These are phyloP conservation scores for Entomophthora muscae DNA, from an alignment of 371 early-diverging fungal species.

Conservation along the genomic window DNA sequence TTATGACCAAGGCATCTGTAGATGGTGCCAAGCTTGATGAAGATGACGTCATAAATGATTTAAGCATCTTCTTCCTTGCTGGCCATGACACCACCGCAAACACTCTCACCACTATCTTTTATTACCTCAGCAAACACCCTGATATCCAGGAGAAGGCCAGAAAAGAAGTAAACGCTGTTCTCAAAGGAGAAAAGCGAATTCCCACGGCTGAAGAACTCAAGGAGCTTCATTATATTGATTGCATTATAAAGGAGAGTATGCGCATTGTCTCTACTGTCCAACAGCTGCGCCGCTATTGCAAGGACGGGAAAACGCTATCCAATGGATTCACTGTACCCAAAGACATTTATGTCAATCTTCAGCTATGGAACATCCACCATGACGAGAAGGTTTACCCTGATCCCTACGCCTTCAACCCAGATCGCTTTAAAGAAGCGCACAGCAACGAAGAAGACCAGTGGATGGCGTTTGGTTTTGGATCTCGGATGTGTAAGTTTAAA, in stretches of 20 bases:
- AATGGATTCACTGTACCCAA: neutral
- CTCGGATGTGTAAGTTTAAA: conserved; percentile 7
- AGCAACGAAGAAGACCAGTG: neutral
- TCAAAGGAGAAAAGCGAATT: neutral
- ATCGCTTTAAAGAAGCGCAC: neutral
- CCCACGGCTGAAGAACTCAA: neutral
- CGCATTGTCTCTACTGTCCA: neutral
- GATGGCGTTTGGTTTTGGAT: conserved; percentile 7
- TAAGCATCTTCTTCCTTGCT: conserved; percentile 21
- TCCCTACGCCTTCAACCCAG: neutral
- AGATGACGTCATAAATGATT: conserved; percentile 13
- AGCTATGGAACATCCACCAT: neutral
- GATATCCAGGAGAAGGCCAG: conserved; percentile 5
- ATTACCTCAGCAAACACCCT: conserved; percentile 16
- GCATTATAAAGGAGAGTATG: conserved; percentile 5
- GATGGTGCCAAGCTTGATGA: conserved; percentile 8
- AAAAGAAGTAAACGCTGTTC: neutral
- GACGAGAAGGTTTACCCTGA: neutral
- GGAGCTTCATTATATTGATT: neutral
- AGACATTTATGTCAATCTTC: neutral
- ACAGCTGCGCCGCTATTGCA: neutral
- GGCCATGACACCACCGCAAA: conserved; percentile 26
- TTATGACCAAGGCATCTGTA: neutral
- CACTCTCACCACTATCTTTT: conserved; percentile 19
- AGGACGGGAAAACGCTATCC: neutral